Evolutionary conservation across 208 protist genomes (phyloP).

Genomic region (Entamoeba invadens): DNA sequence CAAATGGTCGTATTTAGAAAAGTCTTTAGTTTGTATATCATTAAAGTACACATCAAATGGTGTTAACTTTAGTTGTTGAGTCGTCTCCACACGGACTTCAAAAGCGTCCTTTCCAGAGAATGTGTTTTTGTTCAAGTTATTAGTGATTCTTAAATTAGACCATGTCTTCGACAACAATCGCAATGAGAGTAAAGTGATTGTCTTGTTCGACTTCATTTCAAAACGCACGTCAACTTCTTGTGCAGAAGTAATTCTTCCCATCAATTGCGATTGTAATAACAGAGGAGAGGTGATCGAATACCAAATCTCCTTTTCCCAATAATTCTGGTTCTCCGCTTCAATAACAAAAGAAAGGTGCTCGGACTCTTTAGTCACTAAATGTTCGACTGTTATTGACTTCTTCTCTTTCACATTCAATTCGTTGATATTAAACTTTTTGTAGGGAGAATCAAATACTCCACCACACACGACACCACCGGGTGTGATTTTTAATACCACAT

Average conservation of each 20-base stretch:
- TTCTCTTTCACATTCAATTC: not conserved
- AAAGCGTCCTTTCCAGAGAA: not conserved
- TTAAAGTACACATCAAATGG: not conserved
- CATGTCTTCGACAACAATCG: not conserved
- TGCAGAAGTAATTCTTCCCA: not conserved
- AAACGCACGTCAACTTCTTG: not conserved
- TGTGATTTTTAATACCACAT: not conserved
- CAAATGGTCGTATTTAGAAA: not conserved
- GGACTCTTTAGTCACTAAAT: not conserved
- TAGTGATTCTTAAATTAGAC: not conserved
- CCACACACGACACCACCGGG: not conserved
- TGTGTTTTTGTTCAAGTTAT: not conserved
- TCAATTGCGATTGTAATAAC: not conserved
- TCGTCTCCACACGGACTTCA: not conserved
- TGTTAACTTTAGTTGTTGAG: no score
- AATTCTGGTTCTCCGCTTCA: not conserved
- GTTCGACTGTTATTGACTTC: not conserved
- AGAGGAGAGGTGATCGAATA: not conserved
- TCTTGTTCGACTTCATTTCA: not conserved
- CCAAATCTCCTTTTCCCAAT: not conserved
- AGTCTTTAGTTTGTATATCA: not conserved
- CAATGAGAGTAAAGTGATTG: not conserved
- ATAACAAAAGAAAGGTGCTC: not conserved
- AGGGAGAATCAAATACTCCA: not conserved
- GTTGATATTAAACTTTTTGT: not conserved